phyloP scores from a whole-genome alignment of 441 rosid species.

The Euphorbia celastroides region DNA sequence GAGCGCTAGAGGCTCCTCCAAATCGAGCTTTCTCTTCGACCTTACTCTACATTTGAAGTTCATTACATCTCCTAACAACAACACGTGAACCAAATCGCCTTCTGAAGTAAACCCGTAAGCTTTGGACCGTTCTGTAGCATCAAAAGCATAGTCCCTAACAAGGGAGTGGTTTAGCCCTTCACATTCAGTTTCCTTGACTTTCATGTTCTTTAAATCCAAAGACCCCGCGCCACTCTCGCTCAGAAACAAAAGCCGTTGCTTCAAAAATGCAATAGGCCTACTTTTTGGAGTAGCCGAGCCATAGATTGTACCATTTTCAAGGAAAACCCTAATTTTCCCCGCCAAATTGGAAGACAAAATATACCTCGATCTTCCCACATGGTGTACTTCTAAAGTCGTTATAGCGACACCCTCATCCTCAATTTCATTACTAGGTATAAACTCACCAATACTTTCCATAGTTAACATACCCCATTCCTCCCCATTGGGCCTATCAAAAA shows the following conservation, averaged over 20 bases:
- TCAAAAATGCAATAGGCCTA: conserved; percentile 80
- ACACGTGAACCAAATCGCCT: conserved; percentile 72
- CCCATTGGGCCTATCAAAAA: conserved; percentile 54
- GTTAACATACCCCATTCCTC: conserved; percentile 57
- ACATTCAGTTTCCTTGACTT: conserved; percentile 75
- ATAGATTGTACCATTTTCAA: conserved; percentile 57
- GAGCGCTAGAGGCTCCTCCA: conserved; percentile 60
- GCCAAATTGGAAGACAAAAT: conserved; percentile 56
- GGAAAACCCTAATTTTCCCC: conserved; percentile 65
- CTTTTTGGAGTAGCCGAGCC: conserved; percentile 66
- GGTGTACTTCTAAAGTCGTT: conserved; percentile 75
- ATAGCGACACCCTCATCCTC: conserved; percentile 46
- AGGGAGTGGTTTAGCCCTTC: conserved; percentile 78
- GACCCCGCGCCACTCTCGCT: conserved; percentile 91
- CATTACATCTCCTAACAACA: conserved; percentile 74
- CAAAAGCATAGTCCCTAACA: conserved; percentile 65
- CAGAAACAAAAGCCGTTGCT: conserved; percentile 88
- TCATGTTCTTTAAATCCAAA: conserved; percentile 86
- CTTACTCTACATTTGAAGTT: conserved; percentile 95
- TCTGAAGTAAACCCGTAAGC: conserved; percentile 86
- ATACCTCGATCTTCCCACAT: conserved; percentile 73
- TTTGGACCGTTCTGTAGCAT: conserved; percentile 79
- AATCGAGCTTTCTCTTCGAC: conserved; percentile 69
- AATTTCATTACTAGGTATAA: conserved; percentile 24
- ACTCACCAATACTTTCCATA: conserved; percentile 54